phyloP scores from a whole-genome alignment of 495 filamentous ascomycete species.

The Penicillium odoratum region DNA sequence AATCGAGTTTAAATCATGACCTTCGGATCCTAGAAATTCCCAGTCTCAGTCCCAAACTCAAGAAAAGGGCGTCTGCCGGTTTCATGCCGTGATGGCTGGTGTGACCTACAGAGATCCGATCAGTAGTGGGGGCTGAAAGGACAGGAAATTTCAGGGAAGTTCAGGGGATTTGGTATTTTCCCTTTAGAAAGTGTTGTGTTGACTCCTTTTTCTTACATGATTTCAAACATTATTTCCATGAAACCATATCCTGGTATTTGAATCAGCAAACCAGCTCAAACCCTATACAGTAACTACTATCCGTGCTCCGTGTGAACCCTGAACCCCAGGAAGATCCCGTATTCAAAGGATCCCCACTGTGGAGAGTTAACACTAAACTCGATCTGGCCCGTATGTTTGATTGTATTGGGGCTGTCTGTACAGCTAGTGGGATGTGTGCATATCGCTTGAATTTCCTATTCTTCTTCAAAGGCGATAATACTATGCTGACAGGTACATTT shows the following conservation, averaged over 20 bases:
- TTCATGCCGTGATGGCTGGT: background rate
- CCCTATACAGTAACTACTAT: too few relatives aligned
- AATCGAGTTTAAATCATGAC: background rate
- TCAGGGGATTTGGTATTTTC: too few relatives aligned
- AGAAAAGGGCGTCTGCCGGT: background rate
- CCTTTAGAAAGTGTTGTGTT: too few relatives aligned
- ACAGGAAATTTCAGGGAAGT: too few relatives aligned
- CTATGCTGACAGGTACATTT: background rate
- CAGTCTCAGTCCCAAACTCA: background rate
- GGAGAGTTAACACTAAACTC: background rate
- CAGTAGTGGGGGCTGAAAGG: too few relatives aligned
- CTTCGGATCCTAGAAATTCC: background rate
- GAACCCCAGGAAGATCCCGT: background rate
- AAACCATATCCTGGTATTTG: too few relatives aligned
- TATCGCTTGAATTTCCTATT: background rate
- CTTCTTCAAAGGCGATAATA: background rate
- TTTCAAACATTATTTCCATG: too few relatives aligned
- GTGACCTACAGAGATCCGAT: too few relatives aligned
- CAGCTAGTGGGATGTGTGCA: background rate
- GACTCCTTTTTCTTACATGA: too few relatives aligned
- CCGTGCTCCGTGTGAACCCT: too few relatives aligned
- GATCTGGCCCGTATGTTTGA: background rate
- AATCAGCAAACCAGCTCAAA: too few relatives aligned
- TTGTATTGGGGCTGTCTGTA: constrained; percentile 1
- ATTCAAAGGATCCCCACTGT: background rate